These are phyloP conservation scores for Lactifluus rugatus DNA, from an alignment of 768 basidiomycete species.

Conservation along the genomic window DNA sequence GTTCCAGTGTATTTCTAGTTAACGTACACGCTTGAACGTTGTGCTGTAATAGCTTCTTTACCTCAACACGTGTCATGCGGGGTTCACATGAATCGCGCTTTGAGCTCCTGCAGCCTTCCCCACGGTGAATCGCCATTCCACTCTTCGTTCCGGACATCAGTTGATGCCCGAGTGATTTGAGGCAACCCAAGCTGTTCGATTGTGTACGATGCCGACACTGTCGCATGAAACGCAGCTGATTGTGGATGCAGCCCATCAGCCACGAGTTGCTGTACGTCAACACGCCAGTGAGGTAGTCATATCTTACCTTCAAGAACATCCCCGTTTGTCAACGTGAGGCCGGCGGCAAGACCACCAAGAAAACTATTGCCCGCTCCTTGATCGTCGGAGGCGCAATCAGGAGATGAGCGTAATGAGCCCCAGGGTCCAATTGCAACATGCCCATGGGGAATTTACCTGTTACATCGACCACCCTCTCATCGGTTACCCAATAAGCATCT, in stretches of 20 bases:
- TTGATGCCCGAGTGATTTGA: constrained; percentile 27
- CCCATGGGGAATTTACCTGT: constrained; percentile 44
- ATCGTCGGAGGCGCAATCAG: not conserved
- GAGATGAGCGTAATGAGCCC: not conserved
- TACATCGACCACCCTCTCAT: constrained; percentile 60
- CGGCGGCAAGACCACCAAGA: constrained; percentile 75
- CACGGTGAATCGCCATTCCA: constrained; percentile 71
- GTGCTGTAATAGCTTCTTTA: constrained; percentile 17
- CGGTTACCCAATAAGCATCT: constrained; percentile 60
- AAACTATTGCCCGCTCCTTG: constrained; percentile 88
- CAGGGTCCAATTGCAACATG: not conserved
- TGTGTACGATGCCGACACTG: constrained; percentile 72
- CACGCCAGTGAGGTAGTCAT: constrained; percentile 1
- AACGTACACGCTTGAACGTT: constrained; percentile 10
- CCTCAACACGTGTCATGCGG: constrained; percentile 28
- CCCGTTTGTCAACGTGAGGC: constrained; percentile 43
- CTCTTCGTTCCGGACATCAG: constrained; percentile 22
- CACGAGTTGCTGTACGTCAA: constrained; percentile 5
- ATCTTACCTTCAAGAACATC: constrained; percentile 59
- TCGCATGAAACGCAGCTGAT: constrained; percentile 60
- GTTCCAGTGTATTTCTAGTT: constrained; percentile 13
- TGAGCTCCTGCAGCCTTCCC: constrained; percentile 45
- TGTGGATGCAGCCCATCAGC: constrained; percentile 1
- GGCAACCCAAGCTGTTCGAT: constrained; percentile 82
- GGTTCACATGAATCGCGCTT: constrained; percentile 34